Evolutionary conservation across 805 yeast genomes (phyloP).

Genomic region (Wickerhamiella galacta): DNA sequence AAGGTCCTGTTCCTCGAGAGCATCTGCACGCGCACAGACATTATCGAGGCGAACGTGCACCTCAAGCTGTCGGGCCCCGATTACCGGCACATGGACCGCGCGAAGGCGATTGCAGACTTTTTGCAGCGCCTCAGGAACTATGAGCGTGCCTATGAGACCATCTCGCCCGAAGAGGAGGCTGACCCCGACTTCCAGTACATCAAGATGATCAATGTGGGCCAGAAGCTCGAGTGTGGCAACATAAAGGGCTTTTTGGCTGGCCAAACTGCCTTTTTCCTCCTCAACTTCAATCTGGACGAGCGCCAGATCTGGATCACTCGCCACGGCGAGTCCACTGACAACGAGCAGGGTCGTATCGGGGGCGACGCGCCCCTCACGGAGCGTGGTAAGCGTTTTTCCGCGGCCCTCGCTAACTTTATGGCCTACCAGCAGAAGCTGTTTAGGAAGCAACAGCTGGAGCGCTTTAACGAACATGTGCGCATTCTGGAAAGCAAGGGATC

Average conservation of each 20-base stretch:
- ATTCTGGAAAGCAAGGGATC: slow-evolving; percentile 23
- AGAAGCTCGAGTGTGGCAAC: slow-evolving; percentile 81
- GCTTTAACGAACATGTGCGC: slow-evolving; percentile 31
- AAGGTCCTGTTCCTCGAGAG: slow-evolving; percentile 78
- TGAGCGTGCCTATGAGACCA: slow-evolving; percentile 78
- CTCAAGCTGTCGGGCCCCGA: slow-evolving; percentile 88
- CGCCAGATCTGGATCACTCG: slow-evolving; percentile 90
- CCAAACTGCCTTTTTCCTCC: slow-evolving; percentile 76
- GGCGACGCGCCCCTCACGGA: slow-evolving; percentile 74
- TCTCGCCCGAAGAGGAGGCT: slow-evolving; percentile 56
- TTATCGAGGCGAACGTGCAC: slow-evolving; percentile 69
- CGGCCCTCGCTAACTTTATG: slow-evolving; percentile 60
- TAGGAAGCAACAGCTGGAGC: slow-evolving; percentile 40
- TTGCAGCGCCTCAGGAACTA: slow-evolving; percentile 66
- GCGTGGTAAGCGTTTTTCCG: slow-evolving; percentile 61
- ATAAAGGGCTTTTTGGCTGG: slow-evolving; percentile 80
- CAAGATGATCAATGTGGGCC: slow-evolving; percentile 91
- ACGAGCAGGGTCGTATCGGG: slow-evolving; percentile 72
- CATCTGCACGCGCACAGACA: slow-evolving; percentile 61
- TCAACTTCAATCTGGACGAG: slow-evolving; percentile 75
- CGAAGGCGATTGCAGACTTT: slow-evolving; percentile 64
- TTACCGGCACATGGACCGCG: slow-evolving; percentile 70
- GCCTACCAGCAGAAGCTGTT: slow-evolving; percentile 53
- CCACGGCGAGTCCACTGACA: slow-evolving; percentile 85
- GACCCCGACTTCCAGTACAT: slow-evolving; percentile 62